phyloP scores from a whole-genome alignment of 106 monocot genomes.

The Allium cepa region DNA sequence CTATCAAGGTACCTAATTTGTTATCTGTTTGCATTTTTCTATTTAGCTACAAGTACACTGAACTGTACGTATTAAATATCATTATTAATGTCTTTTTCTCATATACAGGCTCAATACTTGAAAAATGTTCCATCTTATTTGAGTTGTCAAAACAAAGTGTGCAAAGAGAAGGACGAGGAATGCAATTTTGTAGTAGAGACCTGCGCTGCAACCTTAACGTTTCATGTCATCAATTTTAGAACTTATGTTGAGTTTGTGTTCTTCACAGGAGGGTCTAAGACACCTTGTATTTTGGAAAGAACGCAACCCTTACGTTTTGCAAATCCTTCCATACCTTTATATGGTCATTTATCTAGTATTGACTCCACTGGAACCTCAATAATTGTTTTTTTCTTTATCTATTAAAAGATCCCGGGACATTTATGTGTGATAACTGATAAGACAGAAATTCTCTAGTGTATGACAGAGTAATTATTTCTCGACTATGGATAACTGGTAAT shows the following conservation, averaged over 20 bases:
- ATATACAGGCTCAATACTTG: conserved; percentile 54
- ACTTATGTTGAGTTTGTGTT: conserved; percentile 66
- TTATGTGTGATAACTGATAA: background rate
- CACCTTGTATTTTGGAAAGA: conserved; percentile 44
- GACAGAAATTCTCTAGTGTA: background rate
- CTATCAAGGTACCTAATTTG: conserved; percentile 46
- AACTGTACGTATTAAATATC: background rate
- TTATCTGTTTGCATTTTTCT: background rate
- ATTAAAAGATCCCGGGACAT: too few relatives aligned
- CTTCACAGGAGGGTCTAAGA: conserved; percentile 53
- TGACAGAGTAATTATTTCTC: background rate
- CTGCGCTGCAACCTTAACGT: conserved; percentile 48
- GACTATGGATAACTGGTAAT: background rate
- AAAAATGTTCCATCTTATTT: conserved; percentile 53
- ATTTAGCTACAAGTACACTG: background rate
- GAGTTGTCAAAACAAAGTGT: conserved; percentile 35
- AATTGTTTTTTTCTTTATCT: background rate
- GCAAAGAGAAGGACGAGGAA: conserved; percentile 9
- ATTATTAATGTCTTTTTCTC: background rate
- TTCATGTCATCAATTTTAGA: conserved; percentile 65
- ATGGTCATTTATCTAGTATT: conserved; percentile 55
- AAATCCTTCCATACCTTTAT: conserved; percentile 38
- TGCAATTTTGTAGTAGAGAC: conserved; percentile 19
- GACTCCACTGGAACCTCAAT: conserved; percentile 62
- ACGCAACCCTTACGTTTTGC: conserved; percentile 45